phyloP scores from a whole-genome alignment of 2,329 filamentous ascomycete species.

The Trichophyton benhamiae region DNA sequence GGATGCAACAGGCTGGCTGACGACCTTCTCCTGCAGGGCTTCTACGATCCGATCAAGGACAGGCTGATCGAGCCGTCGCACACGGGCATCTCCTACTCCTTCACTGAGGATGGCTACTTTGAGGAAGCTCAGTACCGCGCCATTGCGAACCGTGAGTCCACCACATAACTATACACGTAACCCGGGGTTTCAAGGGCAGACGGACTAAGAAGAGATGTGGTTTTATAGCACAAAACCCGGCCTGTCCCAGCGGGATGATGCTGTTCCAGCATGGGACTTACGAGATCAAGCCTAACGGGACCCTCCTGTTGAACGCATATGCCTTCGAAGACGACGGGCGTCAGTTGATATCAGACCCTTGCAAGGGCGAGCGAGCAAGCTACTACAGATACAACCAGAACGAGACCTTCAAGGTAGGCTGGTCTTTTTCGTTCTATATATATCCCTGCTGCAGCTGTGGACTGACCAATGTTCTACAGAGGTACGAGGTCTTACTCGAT shows the following conservation, averaged over 20 bases:
- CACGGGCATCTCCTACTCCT: constrained; percentile 63
- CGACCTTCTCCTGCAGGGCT: constrained; percentile 38
- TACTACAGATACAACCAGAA: constrained; percentile 58
- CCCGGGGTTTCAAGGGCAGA: not conserved
- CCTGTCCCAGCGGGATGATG: constrained; percentile 53
- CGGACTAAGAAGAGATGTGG: not conserved
- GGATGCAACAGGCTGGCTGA: not conserved
- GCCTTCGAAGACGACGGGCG: constrained; percentile 52
- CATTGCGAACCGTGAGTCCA: constrained; percentile 51
- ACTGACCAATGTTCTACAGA: constrained; percentile 17
- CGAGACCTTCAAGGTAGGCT: constrained; percentile 47
- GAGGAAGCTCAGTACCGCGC: constrained; percentile 60
- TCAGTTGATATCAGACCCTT: constrained; percentile 54
- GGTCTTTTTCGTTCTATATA: not conserved
- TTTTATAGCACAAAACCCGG: constrained; percentile 42
- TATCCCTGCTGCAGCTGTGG: not conserved
- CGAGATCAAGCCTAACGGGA: constrained; percentile 44
- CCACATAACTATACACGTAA: not conserved
- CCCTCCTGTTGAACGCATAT: constrained; percentile 44
- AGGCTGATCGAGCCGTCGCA: constrained; percentile 52
- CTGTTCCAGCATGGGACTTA: constrained; percentile 63
- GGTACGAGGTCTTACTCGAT: constrained; percentile 40
- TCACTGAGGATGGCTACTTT: constrained; percentile 54
- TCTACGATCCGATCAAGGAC: constrained; percentile 57
- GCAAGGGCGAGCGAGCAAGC: constrained; percentile 40